These are phyloP conservation scores for Polyporus tsugae DNA, from an alignment of 1,284 basidiomycete species.

Conservation along the genomic window DNA sequence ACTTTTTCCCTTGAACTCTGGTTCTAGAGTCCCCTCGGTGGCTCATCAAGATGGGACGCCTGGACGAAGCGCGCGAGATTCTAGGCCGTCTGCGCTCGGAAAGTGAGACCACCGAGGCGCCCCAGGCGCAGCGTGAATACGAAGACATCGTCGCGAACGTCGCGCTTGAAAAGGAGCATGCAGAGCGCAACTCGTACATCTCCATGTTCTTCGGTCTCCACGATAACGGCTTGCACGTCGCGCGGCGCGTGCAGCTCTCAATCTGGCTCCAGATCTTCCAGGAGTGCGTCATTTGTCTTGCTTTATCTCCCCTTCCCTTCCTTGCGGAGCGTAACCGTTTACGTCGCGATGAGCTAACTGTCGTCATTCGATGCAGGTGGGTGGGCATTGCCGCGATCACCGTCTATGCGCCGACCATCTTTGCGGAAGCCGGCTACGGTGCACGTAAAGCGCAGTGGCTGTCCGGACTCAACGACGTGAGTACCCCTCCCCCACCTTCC, in stretches of 20 bases:
- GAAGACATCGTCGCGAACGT: constrained; percentile 55
- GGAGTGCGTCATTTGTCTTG: constrained; percentile 53
- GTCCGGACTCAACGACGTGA: constrained; percentile 55
- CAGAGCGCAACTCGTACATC: constrained; percentile 53
- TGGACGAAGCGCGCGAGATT: constrained; percentile 53
- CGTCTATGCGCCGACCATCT: constrained; percentile 59
- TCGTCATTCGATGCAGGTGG: constrained; percentile 42
- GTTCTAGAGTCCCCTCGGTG: constrained; percentile 61
- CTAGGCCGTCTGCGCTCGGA: constrained; percentile 46
- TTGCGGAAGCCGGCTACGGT: constrained; percentile 54
- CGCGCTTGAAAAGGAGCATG: constrained; percentile 51
- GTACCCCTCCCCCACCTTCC: constrained; percentile 18
- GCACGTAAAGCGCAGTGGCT: constrained; percentile 56
- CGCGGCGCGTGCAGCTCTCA: constrained; percentile 55
- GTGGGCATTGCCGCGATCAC: constrained; percentile 61
- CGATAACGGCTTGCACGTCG: constrained; percentile 53
- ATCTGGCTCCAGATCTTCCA: constrained; percentile 61
- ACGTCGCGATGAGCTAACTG: constrained; percentile 11
- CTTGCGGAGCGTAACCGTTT: not conserved
- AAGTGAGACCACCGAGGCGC: constrained; percentile 38
- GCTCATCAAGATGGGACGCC: constrained; percentile 59
- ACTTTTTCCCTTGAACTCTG: not conserved
- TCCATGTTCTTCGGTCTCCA: constrained; percentile 57
- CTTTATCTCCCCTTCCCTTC: constrained; percentile 1
- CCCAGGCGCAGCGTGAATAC: constrained; percentile 41